A percentile compares a stretch with the other conserved stretches of the same genome.
phyloP scores from a whole-genome alignment of 2,329 filamentous ascomycete species.

The Sporothrix phasma region DNA sequence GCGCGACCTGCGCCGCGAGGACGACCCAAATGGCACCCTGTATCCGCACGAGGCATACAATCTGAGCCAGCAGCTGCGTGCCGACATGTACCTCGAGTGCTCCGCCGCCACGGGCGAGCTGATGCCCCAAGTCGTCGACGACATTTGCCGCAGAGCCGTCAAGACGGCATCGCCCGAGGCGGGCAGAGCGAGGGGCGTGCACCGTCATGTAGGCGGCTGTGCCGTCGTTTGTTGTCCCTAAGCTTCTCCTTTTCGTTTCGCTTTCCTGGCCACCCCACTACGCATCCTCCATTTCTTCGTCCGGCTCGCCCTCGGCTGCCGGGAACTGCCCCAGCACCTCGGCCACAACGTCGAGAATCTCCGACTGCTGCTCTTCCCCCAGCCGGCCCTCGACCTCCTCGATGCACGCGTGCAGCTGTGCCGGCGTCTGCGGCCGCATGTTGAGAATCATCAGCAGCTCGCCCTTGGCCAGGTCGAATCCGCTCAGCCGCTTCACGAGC shows the following conservation, averaged over 20 bases:
- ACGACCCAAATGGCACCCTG: constrained; percentile 50
- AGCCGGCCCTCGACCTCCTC: constrained; percentile 57
- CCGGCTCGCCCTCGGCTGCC: constrained; percentile 26
- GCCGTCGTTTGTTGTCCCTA: neutral
- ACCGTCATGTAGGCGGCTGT: constrained; percentile 31
- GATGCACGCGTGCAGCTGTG: constrained; percentile 51
- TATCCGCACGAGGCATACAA: constrained; percentile 52
- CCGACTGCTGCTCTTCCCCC: constrained; percentile 46
- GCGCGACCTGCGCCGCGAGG: constrained; percentile 47
- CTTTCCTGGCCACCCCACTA: neutral
- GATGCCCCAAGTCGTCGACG: constrained; percentile 47
- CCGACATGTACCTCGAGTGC: constrained; percentile 55
- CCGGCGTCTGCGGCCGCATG: constrained; percentile 47
- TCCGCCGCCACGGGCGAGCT: constrained; percentile 52
- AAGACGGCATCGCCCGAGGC: constrained; percentile 36
- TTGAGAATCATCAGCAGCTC: constrained; percentile 62
- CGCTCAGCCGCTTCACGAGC: constrained; percentile 46
- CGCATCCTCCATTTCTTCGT: constrained; percentile 16
- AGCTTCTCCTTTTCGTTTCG: neutral
- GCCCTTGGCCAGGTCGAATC: constrained; percentile 54
- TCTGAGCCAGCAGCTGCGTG: constrained; percentile 47
- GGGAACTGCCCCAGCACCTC: constrained; percentile 48
- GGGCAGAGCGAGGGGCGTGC: constrained; percentile 49
- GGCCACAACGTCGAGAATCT: constrained; percentile 46
- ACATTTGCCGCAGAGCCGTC: constrained; percentile 48